Evolutionary conservation across 208 protist genomes (phyloP).

Genomic region (Tetramitus jugosus): DNA sequence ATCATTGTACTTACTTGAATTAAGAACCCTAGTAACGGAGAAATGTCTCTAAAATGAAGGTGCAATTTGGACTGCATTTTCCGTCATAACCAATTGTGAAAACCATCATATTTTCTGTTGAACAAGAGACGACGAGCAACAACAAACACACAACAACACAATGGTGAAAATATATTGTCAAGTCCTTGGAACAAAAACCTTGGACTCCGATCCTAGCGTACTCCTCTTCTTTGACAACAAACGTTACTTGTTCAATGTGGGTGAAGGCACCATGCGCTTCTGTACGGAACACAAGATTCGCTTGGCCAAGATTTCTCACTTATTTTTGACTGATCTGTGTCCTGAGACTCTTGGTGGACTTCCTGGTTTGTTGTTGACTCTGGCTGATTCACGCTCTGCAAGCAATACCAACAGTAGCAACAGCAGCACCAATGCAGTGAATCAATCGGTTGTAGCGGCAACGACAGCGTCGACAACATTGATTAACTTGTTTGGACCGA

Average conservation of each 20-base stretch:
- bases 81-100: too few relatives aligned
- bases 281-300: neutral
- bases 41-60: too few relatives aligned
- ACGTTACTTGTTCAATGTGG: conserved; percentile 19
- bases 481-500: neutral
- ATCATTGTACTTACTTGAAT: too few relatives aligned
- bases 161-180: neutral
- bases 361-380: neutral
- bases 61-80: too few relatives aligned
- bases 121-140: too few relatives aligned
- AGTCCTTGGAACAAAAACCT: neutral
- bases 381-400: neutral
- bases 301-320: neutral
- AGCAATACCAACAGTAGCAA: neutral
- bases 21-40: too few relatives aligned
- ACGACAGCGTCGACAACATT: neutral
- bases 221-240: conserved; percentile 3
- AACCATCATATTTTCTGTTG: too few relatives aligned
- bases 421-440: neutral
- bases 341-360: conserved; percentile 15
- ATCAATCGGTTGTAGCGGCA: neutral
- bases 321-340: conserved; percentile 5
- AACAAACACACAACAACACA: too few relatives aligned
- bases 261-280: neutral
- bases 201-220: neutral